These are phyloP conservation scores for Paecilomyces sp. DNA, from an alignment of 2,329 filamentous ascomycete genomes.

Conservation along the genomic window DNA sequence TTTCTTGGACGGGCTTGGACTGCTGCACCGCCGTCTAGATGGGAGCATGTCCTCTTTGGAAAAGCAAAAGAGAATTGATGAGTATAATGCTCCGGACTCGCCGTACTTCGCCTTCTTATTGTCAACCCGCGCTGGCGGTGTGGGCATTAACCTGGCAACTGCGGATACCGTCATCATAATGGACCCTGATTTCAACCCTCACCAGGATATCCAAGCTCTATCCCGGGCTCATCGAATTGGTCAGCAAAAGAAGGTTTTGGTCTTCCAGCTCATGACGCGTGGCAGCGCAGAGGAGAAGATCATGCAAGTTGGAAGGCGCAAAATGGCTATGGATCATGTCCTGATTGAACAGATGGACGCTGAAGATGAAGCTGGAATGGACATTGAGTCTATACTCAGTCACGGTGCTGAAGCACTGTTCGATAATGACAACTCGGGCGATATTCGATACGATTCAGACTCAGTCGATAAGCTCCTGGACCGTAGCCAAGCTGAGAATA, in stretches of 20 bases:
- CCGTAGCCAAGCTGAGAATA: conserved; percentile 71
- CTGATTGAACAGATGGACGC: conserved; percentile 87
- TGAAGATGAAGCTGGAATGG: conserved; percentile 69
- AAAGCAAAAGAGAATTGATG: conserved; percentile 91
- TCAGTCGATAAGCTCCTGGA: conserved; percentile 90
- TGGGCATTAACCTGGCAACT: conserved; percentile 94
- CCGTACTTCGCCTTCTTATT: conserved; percentile 82
- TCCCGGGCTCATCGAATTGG: conserved; percentile 94
- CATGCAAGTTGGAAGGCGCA: conserved; percentile 88
- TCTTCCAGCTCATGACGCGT: conserved; percentile 89
- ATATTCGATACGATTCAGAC: conserved; percentile 73
- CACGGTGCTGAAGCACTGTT: conserved; percentile 86
- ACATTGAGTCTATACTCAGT: conserved; percentile 79
- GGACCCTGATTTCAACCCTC: conserved; percentile 94
- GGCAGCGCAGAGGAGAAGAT: conserved; percentile 90
- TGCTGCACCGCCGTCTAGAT: conserved; percentile 74
- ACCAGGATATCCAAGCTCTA: conserved; percentile 93
- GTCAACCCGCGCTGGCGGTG: conserved; percentile 88
- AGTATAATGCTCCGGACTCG: conserved; percentile 81
- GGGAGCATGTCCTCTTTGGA: conserved; percentile 73
- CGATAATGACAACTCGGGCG: conserved; percentile 59
- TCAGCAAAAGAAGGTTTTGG: conserved; percentile 90
- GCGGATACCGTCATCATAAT: conserved; percentile 98
- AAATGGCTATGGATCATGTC: conserved; percentile 91
- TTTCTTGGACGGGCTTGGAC: conserved; percentile 69